Evolutionary conservation across 139 green algal genomes (phyloP), one percentile per base, ranked within the genome.

Genomic region (Tetraselmis chui): DNA sequence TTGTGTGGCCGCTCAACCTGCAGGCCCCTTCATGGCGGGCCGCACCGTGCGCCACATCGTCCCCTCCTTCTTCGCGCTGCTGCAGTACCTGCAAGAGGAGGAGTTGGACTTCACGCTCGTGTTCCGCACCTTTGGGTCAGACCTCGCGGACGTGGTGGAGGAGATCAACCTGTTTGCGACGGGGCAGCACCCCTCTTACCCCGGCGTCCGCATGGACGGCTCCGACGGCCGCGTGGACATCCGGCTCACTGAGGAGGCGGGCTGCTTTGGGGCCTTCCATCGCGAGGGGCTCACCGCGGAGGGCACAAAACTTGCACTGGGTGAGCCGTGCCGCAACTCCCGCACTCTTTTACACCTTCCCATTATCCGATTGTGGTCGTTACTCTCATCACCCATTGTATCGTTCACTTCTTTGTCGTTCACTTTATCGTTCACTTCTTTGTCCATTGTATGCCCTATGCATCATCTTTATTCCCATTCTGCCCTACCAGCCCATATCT

Each of bases 1-100:
- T n/a, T n/a, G n/a, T n/a, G n/a, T n/a, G n/a, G n/a, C n/a, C n/a
- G n/a, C n/a, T n/a, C 45, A 18, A 31, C 76, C 76, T 27, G 75
- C 32, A 28, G 22, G 67, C 26, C 67, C 83, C 26, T 84, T 85
- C 31, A 59, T 27, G n/a, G 59, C 29, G 5, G 80, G 83, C 11
- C 45, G 45, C 45, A 18, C 45, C 32, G 76, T 82, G n/a, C 79
- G 75, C 26, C 85, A 80, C 32, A 86, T 88, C 32, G 76, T 89
- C 75, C 83, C 85, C 1, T 87, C 83, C 74, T 89, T 89, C 78
- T 89, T 89, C 79, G 82, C 86, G 32, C 83, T 89, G 59, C 85
- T 89, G 2, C 59, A 82, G n/a, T 83, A 89, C 58, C 76, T 89
- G 77, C 83, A 86, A 1, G 76, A 78, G 0, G 78, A 84, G 78